phyloP scores from a whole-genome alignment of 2,329 filamentous ascomycete species.

The Phialocephala sp. region DNA sequence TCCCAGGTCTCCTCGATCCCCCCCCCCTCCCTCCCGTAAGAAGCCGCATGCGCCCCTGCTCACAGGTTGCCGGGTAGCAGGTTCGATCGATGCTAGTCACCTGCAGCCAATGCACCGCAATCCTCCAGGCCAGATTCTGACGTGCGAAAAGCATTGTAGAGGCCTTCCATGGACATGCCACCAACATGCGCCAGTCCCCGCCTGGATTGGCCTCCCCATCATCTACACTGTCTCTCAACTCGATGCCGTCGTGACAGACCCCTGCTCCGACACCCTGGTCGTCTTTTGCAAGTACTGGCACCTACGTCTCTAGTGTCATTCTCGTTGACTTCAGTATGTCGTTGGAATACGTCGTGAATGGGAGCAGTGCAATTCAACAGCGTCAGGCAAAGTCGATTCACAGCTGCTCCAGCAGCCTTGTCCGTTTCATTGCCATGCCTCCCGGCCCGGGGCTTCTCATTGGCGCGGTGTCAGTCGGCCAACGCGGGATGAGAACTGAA shows the following conservation, averaged over 20 bases:
- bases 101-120: slow-evolving; percentile 32
- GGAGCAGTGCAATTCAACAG: slow-evolving; percentile 17
- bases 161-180: slow-evolving; percentile 32
- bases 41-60: slow-evolving; percentile 26
- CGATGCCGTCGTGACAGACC: slow-evolving; percentile 36
- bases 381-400: slow-evolving; percentile 31
- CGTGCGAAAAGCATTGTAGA: slow-evolving; percentile 29
- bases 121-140: slow-evolving; percentile 34
- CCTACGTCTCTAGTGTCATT: slow-evolving; percentile 34
- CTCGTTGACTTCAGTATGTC: slow-evolving; percentile 23
- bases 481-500: slow-evolving; percentile 36
- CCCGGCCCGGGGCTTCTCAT: slow-evolving; percentile 33
- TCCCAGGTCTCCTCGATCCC: not conserved
- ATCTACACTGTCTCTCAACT: slow-evolving; percentile 38
- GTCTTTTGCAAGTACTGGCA: slow-evolving; percentile 37
- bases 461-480: slow-evolving; percentile 35
- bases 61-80: slow-evolving; percentile 25
- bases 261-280: slow-evolving; percentile 36
- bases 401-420: slow-evolving; percentile 33
- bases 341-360: slow-evolving; percentile 23
- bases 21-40: slow-evolving; percentile 24
- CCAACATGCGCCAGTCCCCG: slow-evolving; percentile 26
- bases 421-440: slow-evolving; percentile 38
- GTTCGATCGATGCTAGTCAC: slow-evolving; percentile 33
- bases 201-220: slow-evolving; percentile 34